These are phyloP conservation scores for Fusarium equiseti DNA, from an alignment of 2,329 filamentous ascomycete genomes.

Conservation along the genomic window DNA sequence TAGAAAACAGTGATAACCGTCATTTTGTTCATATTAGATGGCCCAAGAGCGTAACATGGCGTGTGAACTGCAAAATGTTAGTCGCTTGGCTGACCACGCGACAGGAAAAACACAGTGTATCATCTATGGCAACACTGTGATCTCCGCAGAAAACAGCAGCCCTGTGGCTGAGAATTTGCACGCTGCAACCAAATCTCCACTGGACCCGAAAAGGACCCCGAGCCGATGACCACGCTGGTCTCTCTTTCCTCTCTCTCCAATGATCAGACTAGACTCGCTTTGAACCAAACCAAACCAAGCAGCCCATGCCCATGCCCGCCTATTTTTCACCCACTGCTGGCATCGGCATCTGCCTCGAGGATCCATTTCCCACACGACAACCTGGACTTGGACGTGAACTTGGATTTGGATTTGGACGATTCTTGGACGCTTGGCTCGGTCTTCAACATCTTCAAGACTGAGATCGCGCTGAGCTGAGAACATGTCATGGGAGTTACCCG, in stretches of 20 bases:
- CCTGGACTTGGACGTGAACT: slow-evolving; percentile 20
- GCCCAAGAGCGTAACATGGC: slow-evolving; percentile 6
- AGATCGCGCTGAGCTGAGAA: slow-evolving; percentile 55
- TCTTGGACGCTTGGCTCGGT: slow-evolving; percentile 40
- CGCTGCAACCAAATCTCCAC: slow-evolving; percentile 32
- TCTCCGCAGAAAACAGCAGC: not conserved
- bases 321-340: slow-evolving; percentile 45
- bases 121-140: not conserved
- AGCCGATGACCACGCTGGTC: slow-evolving; percentile 23
- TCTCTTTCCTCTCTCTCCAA: slow-evolving; percentile 7
- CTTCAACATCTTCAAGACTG: slow-evolving; percentile 43
- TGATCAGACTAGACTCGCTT: not conserved
- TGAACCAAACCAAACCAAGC: slow-evolving; percentile 13
- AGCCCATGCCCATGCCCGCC: slow-evolving; percentile 43
- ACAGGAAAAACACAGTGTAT: slow-evolving; percentile 9
- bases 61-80: not conserved
- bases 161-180: slow-evolving; percentile 24
- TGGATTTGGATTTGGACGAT: slow-evolving; percentile 20
- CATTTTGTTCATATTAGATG: slow-evolving; percentile 4
- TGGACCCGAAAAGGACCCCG: slow-evolving; percentile 3
- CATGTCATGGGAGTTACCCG: slow-evolving; percentile 59
- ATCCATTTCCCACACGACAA: slow-evolving; percentile 44
- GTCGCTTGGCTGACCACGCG: slow-evolving; percentile 6
- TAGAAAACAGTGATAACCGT: slow-evolving; percentile 13
- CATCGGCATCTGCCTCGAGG: slow-evolving; percentile 44